A percentile compares a stretch with the other conserved stretches of the same genome.
Evolutionary conservation across 495 filamentous ascomycete species (phyloP).

Genomic region (Opeltia flavorubescens): DNA sequence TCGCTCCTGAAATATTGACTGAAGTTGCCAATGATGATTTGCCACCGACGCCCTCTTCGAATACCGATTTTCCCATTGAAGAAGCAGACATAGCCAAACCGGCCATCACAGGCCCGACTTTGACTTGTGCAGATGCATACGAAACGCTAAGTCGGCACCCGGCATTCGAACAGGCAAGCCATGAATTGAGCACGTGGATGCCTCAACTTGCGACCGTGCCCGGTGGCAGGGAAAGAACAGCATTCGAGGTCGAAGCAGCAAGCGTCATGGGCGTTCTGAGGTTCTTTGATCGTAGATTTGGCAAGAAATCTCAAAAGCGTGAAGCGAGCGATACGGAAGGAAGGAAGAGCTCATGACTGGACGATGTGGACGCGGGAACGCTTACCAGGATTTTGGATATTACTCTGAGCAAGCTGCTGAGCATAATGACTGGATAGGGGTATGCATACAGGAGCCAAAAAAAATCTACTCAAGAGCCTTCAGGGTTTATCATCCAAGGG

Average conservation of each 20-base stretch:
- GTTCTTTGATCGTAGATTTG: slow-evolving; percentile 71
- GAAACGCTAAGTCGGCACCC: slow-evolving; percentile 69
- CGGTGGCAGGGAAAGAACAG: slow-evolving; percentile 27
- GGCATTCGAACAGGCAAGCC: slow-evolving; percentile 60
- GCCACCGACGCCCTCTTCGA: not conserved
- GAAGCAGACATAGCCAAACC: slow-evolving; percentile 4
- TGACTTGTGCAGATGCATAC: slow-evolving; percentile 68
- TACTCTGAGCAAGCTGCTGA: no score
- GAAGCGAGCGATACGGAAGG: no score
- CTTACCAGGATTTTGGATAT: no score
- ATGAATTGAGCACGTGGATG: slow-evolving; percentile 62
- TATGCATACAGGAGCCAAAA: no score
- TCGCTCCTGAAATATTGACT: slow-evolving; percentile 10
- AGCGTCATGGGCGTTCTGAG: slow-evolving; percentile 78
- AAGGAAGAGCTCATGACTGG: no score
- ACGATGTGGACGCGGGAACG: no score
- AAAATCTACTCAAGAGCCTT: no score
- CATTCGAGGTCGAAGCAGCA: slow-evolving; percentile 71
- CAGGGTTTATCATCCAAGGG: no score
- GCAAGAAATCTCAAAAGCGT: no score
- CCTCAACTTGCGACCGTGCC: slow-evolving; percentile 52
- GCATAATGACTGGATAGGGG: no score
- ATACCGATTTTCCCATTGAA: not conserved
- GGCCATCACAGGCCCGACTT: slow-evolving; percentile 23
- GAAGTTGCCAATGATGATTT: not conserved